Conservation (phyloP, 2,329 filamentous ascomycete species). For the Ophiostoma quercus region DNA sequence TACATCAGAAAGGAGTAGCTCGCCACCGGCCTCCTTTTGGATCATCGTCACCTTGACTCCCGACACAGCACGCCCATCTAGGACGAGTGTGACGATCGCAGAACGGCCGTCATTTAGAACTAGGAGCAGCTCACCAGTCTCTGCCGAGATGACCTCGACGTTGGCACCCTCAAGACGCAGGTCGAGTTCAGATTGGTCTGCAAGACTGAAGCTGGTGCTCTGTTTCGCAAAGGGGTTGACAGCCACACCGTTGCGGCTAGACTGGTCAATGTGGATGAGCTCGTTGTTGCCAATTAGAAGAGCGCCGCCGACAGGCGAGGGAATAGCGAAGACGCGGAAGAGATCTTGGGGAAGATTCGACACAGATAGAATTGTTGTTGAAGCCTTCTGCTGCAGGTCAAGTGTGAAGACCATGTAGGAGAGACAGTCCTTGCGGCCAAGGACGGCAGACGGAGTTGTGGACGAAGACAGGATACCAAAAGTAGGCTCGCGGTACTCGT, state of each 20-base stretch:
- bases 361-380: constrained; percentile 86
- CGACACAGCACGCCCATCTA: constrained; percentile 88
- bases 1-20: constrained; percentile 54
- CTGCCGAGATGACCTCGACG: constrained; percentile 69
- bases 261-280: constrained; percentile 91
- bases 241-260: constrained; percentile 87
- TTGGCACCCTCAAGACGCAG: constrained; percentile 76
- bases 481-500: constrained; percentile 96
- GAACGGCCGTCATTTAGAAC: constrained; percentile 70
- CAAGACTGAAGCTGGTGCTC: constrained; percentile 75
- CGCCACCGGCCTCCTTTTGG: constrained; percentile 56
- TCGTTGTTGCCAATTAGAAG: constrained; percentile 84
- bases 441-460: constrained; percentile 63
- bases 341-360: constrained; percentile 81
- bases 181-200: constrained; percentile 76
- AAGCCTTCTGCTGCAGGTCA: constrained; percentile 87
- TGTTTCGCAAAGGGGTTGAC: constrained; percentile 86
- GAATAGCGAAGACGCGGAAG: constrained; percentile 73
- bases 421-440: constrained; percentile 79
- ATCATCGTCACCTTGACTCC: constrained; percentile 70
- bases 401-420: constrained; percentile 93
- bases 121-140: constrained; percentile 79
- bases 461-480: constrained; percentile 89
- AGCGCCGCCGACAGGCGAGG: constrained; percentile 81
- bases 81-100: constrained; percentile 70